phyloP scores from a whole-genome alignment of 352 stramenopile genomes.

The Pythium inflatum region DNA sequence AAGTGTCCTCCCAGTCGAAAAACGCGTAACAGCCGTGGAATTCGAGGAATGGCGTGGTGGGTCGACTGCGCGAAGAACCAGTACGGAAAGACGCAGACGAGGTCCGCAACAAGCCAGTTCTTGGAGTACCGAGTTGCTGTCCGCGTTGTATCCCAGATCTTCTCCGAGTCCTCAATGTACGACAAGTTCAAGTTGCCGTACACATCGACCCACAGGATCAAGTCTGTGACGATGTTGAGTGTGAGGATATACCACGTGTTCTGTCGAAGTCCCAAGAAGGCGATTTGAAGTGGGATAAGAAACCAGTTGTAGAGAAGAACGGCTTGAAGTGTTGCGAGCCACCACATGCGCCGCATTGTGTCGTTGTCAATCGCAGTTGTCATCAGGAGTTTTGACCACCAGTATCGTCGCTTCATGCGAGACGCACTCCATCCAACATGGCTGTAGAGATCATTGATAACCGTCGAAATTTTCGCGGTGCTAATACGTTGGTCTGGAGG shows the following conservation, averaged over 20 bases:
- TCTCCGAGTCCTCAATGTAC: constrained; percentile 57
- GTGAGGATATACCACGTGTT: constrained; percentile 38
- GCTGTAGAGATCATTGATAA: constrained; percentile 33
- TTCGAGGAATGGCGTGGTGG: not conserved
- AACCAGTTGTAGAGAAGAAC: constrained; percentile 66
- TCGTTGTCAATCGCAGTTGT: constrained; percentile 48
- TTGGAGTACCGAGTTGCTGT: constrained; percentile 43
- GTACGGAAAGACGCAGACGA: constrained; percentile 53
- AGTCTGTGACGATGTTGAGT: constrained; percentile 45
- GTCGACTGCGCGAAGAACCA: constrained; percentile 32
- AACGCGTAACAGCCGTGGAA: constrained; percentile 33
- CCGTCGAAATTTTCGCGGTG: constrained; percentile 1
- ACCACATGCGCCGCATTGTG: constrained; percentile 47
- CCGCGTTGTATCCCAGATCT: constrained; percentile 51
- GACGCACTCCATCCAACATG: constrained; percentile 20
- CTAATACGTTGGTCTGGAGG: not conserved
- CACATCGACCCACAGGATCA: constrained; percentile 50
- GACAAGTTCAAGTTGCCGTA: constrained; percentile 65
- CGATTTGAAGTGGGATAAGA: constrained; percentile 47
- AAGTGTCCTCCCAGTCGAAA: constrained; percentile 43
- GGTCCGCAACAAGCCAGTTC: constrained; percentile 42
- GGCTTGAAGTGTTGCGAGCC: constrained; percentile 48
- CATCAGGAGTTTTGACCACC: constrained; percentile 44
- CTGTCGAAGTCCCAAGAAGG: constrained; percentile 41
- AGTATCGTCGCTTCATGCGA: constrained; percentile 6